Evolutionary conservation across 129 eudicot genomes (phyloP), one percentile per base, ranked within the genome.

Genomic region (Pittosporum tobira): DNA sequence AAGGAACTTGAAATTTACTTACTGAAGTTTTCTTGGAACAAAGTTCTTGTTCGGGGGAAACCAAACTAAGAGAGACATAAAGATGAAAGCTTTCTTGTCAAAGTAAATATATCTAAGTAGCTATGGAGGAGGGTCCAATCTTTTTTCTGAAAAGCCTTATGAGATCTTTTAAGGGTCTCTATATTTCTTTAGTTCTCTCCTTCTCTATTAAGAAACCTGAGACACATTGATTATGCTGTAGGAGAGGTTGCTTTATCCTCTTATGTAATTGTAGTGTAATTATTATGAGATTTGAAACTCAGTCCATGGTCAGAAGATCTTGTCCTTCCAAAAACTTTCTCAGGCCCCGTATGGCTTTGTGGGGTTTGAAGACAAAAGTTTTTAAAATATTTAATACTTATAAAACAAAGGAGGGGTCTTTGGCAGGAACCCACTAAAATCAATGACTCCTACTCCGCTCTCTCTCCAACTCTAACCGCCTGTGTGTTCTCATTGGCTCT

Each of bases 361-460:
- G 79, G 90, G 84, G 87, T 76, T 84, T 78, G 76, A 70, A 79
- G 81, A 78, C 74, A 75, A 77, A 75, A 68, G n/a, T 46, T 45
- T 21, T 62, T 22, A 52, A 25, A 52, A 37, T 30, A 56, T 56
- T 51, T 53, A 14, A 49, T 27, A 21, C 4, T 29, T 28, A 15
- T n/a, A 50, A 67, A 37, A 44, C 6, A 46, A 43, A 34, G 34
- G 75, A 71, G 71, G 77, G 85, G 97, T 69, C 80, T 51, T 57
- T 42, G 68, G 70, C 76, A 66, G 85, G 84, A 77, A 77, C 75
- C 83, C 93, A 80, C 87, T 75, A 73, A 83, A 90, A 78, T 61
- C 73, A 76, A 74, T 77, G 82, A 72, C 88, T 83, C 87, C 85
- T 77, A 66, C 90, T 86, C 94, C 94, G 75, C 90, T 71, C 73